Percentiles rank a stretch among this genome's conserved stretches.
Conservation (phyloP, 176 grass and related monocot species). For the Raddia distichophylla region DNA sequence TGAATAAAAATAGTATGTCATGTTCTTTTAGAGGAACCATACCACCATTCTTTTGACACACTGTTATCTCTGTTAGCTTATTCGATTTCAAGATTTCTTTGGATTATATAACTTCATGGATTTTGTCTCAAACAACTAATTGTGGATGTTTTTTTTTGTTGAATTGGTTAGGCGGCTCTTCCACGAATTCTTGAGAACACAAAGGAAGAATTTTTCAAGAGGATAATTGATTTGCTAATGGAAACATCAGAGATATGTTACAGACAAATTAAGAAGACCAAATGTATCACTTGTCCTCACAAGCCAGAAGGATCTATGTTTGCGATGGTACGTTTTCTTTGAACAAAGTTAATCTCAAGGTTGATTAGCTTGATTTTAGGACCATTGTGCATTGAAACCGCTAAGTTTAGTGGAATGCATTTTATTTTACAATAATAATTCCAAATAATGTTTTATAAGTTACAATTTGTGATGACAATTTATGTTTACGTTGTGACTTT, state of each 20-base stretch:
- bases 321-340: constrained; percentile 68
- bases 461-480: neutral
- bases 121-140: neutral
- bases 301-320: constrained; percentile 91
- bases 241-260: constrained; percentile 72
- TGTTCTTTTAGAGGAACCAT: neutral
- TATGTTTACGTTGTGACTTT: neutral
- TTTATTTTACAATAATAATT: neutral
- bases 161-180: constrained; percentile 63
- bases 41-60: neutral
- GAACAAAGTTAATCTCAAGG: neutral
- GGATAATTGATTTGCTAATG: constrained; percentile 52
- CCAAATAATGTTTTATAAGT: neutral
- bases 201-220: constrained; percentile 71
- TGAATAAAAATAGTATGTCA: too few relatives aligned
- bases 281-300: constrained; percentile 72
- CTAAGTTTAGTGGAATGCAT: neutral
- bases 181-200: constrained; percentile 74
- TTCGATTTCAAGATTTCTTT: neutral
- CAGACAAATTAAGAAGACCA: constrained; percentile 61
- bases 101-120: neutral
- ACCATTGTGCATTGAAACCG: neutral
- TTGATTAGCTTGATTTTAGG: neutral
- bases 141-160: neutral
- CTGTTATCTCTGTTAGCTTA: neutral